Evolutionary conservation across 495 filamentous ascomycete genomes (phyloP).

Genomic region (Penicillium manginii): DNA sequence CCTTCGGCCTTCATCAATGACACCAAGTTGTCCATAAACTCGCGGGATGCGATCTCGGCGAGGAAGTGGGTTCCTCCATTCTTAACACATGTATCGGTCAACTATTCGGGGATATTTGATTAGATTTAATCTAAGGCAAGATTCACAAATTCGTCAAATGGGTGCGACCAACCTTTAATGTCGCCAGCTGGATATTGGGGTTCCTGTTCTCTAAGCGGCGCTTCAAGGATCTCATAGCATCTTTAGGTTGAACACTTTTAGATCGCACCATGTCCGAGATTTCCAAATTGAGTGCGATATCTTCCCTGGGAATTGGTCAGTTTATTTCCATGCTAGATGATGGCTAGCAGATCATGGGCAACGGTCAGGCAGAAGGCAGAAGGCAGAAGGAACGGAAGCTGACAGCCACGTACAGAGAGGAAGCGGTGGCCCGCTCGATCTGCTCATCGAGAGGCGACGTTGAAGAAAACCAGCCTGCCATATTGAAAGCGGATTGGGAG

Average conservation of each 20-base stretch:
- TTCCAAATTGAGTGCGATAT: slow-evolving; percentile 95
- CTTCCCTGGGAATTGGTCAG: slow-evolving; percentile 63
- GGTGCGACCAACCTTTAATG: slow-evolving; percentile 70
- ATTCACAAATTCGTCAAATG: not conserved
- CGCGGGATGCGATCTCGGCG: slow-evolving; percentile 88
- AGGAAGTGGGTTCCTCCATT: slow-evolving; percentile 98
- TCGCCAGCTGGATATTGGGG: slow-evolving; percentile 91
- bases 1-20: slow-evolving; percentile 83
- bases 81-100: slow-evolving; percentile 98
- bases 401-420: slow-evolving; percentile 70
- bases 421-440: slow-evolving; percentile 90
- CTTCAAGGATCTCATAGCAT: slow-evolving; percentile 96
- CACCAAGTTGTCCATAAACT: slow-evolving; percentile 97
- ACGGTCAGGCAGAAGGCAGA: not conserved
- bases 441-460: slow-evolving; percentile 92
- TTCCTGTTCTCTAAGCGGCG: slow-evolving; percentile 93
- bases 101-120: slow-evolving; percentile 41
- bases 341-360: not conserved
- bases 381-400: slow-evolving; percentile 11
- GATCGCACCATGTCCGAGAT: slow-evolving; percentile 96
- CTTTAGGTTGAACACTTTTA: slow-evolving; percentile 94
- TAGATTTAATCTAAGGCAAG: slow-evolving; percentile 15
- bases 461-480: slow-evolving; percentile 91
- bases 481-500: slow-evolving; percentile 49
- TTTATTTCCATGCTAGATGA: not conserved